Conservation (phyloP, 306 rosid species). For the Erythrophleum fordii region DNA sequence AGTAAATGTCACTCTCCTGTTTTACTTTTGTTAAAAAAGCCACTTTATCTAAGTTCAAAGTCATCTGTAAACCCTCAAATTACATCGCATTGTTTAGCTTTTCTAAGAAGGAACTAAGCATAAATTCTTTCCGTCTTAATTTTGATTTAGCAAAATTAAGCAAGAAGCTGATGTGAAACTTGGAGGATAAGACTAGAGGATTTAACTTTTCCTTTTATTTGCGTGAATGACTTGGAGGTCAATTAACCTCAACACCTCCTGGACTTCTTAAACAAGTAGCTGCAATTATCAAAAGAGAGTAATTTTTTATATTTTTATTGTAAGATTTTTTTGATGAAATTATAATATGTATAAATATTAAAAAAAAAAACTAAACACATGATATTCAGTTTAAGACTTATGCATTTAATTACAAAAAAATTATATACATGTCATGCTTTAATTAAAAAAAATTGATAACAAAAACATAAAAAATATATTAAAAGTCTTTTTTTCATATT, state of each 20-base stretch:
- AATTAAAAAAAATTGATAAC: too few species aligned
- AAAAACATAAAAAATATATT: too few species aligned
- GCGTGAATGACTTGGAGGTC: constrained; percentile 13
- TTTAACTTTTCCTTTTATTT: neutral
- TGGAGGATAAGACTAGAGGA: neutral
- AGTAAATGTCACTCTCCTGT: neutral
- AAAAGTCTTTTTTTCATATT: too few species aligned
- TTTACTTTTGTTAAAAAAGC: neutral
- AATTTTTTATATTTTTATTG: neutral
- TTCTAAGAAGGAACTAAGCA: neutral
- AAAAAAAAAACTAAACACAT: too few species aligned
- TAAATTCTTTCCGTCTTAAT: neutral
- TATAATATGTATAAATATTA: too few species aligned
- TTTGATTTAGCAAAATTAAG: neutral
- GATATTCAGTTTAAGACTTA: too few species aligned
- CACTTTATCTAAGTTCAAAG: neutral
- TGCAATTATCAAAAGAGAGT: too few species aligned
- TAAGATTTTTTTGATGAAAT: too few species aligned
- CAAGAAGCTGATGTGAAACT: neutral
- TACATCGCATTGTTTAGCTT: neutral
- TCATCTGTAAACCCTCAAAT: neutral
- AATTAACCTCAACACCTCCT: constrained; percentile 9
- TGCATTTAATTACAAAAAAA: too few species aligned
- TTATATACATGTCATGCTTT: too few species aligned
- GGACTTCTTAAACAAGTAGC: neutral